A percentile compares a stretch with the other conserved stretches of the same genome.
Conservation (phyloP, 75 land plant species). For the Pinus albicaulis region DNA sequence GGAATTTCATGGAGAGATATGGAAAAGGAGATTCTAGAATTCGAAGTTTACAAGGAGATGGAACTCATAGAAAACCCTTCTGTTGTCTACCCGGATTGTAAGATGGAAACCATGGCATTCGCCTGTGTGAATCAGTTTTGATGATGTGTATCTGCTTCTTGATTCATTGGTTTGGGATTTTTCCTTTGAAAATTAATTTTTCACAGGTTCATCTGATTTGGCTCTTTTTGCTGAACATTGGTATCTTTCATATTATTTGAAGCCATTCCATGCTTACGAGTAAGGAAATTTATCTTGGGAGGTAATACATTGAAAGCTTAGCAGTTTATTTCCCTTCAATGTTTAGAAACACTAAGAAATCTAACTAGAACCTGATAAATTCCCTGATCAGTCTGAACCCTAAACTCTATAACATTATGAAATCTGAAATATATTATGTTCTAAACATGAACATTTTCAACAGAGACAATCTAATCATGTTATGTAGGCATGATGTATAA, state of each 20-base stretch:
- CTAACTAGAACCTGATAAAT: not conserved
- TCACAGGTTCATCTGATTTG: too few relatives aligned
- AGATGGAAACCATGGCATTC: slow-evolving; percentile 12
- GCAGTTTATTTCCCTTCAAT: not conserved
- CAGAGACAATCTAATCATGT: slow-evolving; percentile 3
- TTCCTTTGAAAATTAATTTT: not conserved
- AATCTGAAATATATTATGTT: not conserved
- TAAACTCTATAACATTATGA: not conserved
- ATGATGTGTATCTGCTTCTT: not conserved
- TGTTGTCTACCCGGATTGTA: slow-evolving; percentile 88
- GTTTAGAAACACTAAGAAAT: not conserved
- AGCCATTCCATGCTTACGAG: slow-evolving; percentile 88
- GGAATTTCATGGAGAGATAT: slow-evolving; percentile 81
- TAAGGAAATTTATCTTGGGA: slow-evolving; percentile 94
- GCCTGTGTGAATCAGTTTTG: slow-evolving; percentile 1
- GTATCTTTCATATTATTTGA: slow-evolving; percentile 66
- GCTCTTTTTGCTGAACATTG: not conserved
- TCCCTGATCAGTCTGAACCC: not conserved
- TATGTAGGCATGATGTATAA: slow-evolving; percentile 12
- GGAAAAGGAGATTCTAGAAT: slow-evolving; percentile 63
- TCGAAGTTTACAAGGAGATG: slow-evolving; percentile 80
- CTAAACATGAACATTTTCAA: not conserved
- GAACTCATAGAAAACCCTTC: slow-evolving; percentile 56
- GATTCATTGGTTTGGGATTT: not conserved
- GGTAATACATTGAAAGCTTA: slow-evolving; percentile 31